Percentiles rank a stretch among this genome's conserved stretches.
These are phyloP conservation scores for Musa itinerans DNA, from an alignment of 176 grass and related monocot species.

Conservation along the genomic window DNA sequence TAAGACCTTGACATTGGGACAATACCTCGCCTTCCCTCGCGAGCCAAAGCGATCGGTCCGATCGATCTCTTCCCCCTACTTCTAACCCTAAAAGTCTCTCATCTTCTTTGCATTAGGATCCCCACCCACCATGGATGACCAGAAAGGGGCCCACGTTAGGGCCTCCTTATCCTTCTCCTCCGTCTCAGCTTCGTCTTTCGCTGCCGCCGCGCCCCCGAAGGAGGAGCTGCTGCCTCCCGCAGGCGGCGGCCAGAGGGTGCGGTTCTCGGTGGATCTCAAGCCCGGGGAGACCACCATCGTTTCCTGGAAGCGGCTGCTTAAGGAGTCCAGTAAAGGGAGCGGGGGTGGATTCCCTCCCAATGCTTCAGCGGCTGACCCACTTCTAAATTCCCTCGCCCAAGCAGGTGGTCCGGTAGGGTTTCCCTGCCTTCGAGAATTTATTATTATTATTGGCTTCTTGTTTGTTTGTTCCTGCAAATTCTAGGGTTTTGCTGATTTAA, in stretches of 20 bases:
- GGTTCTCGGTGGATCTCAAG: slow-evolving; percentile 67
- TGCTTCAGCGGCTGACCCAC: slow-evolving; percentile 21
- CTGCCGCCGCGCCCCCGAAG: not conserved
- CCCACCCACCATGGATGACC: not conserved
- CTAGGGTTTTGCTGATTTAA: not conserved
- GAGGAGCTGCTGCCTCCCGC: slow-evolving; percentile 9
- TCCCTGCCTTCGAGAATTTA: not conserved
- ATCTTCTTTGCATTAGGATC: too few species aligned
- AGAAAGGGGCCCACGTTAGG: not conserved
- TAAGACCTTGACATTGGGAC: too few species aligned
- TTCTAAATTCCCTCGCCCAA: slow-evolving; percentile 10
- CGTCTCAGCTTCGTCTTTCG: not conserved
- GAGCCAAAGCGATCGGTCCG: too few species aligned
- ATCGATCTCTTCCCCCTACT: too few species aligned
- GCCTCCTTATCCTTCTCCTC: not conserved
- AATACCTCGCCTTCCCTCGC: too few species aligned
- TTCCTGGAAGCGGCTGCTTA: slow-evolving; percentile 93
- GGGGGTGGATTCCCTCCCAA: not conserved
- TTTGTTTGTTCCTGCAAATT: slow-evolving; percentile 1
- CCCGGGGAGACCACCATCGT: slow-evolving; percentile 87
- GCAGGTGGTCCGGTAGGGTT: slow-evolving; percentile 41
- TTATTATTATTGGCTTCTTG: not conserved
- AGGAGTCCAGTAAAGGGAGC: slow-evolving; percentile 39
- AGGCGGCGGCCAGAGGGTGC: slow-evolving; percentile 32
- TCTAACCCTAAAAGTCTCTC: too few species aligned